Conservation (phyloP, 192 early-diverging fungal species). For the Coemansia sp. region DNA sequence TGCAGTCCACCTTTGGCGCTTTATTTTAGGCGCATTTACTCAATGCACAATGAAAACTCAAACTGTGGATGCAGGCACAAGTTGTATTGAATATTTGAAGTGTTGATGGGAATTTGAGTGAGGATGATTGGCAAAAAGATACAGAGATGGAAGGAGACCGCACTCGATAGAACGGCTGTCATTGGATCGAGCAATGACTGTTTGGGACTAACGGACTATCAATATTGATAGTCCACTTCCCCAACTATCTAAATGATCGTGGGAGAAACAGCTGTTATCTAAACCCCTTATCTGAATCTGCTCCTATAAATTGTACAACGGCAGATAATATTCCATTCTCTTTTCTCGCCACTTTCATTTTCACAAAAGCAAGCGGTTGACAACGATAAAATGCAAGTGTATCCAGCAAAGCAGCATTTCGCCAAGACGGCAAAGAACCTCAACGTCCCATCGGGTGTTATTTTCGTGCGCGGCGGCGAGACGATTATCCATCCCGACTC, state of each 20-base stretch:
- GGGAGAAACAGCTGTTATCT: background rate
- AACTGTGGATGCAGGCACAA: background rate
- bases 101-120: background rate
- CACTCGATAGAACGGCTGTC: too few relatives aligned
- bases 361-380: background rate
- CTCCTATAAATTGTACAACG: background rate
- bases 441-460: conserved; percentile 57
- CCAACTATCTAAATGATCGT: conserved; percentile 1
- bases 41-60: too few relatives aligned
- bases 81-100: background rate
- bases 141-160: background rate
- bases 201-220: background rate
- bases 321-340: background rate
- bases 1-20: background rate
- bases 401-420: conserved; percentile 68
- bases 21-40: too few relatives aligned
- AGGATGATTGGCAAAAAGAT: background rate
- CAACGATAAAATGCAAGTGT: conserved; percentile 13
- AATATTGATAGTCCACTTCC: background rate
- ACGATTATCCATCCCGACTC: conserved; percentile 64
- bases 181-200: background rate
- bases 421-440: conserved; percentile 61
- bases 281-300: background rate
- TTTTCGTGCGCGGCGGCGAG: conserved; percentile 61
- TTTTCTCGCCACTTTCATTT: background rate